phyloP scores from a whole-genome alignment of 2,329 filamentous ascomycete genomes.

The Colletotrichum sp. region DNA sequence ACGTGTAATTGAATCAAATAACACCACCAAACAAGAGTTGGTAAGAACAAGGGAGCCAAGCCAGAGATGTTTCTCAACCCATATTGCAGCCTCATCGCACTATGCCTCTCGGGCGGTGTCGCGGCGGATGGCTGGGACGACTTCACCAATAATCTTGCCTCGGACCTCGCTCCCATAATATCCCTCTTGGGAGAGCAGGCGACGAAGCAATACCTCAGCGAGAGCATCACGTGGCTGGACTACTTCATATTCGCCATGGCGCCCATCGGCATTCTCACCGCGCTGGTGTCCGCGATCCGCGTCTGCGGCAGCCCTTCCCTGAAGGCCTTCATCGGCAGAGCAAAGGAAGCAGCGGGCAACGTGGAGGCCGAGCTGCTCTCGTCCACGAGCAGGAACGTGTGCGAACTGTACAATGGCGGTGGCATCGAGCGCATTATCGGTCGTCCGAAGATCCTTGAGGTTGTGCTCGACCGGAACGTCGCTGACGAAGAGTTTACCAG shows the following conservation, averaged over 20 bases:
- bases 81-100: not conserved
- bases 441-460: too few relatives aligned
- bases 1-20: too few relatives aligned
- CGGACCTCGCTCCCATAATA: constrained; percentile 36
- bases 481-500: too few relatives aligned
- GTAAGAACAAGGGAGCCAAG: too few relatives aligned
- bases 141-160: constrained; percentile 39
- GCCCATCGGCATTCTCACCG: constrained; percentile 44
- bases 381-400: constrained; percentile 42
- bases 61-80: too few relatives aligned
- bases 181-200: constrained; percentile 41
- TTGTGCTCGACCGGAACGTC: too few relatives aligned
- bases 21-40: too few relatives aligned
- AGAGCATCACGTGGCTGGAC: constrained; percentile 32
- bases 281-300: constrained; percentile 35
- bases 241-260: constrained; percentile 38
- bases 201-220: constrained; percentile 43
- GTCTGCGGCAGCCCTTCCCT: constrained; percentile 34
- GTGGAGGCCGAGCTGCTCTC: constrained; percentile 44
- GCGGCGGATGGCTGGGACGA: constrained; percentile 17
- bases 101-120: not conserved
- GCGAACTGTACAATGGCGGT: constrained; percentile 36
- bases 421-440: not conserved
- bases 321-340: constrained; percentile 43
- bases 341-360: constrained; percentile 34